Conservation (phyloP, 345 rosid species). For the Hirschfeldia incana region DNA sequence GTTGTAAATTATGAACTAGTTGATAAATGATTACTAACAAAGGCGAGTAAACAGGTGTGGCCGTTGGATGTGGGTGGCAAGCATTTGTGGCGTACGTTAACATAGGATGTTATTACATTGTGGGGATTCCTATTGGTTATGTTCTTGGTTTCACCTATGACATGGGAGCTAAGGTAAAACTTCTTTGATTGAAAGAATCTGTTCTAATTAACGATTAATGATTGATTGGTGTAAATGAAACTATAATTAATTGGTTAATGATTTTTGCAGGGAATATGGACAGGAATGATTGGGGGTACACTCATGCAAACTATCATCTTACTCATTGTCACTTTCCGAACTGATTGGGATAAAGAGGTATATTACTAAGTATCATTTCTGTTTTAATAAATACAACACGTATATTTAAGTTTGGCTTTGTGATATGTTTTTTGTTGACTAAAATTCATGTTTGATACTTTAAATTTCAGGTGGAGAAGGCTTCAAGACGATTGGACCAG, state of each 20-base stretch:
- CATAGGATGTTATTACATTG: slow-evolving; percentile 67
- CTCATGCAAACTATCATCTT: slow-evolving; percentile 56
- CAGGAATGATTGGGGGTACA: slow-evolving; percentile 75
- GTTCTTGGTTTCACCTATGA: slow-evolving; percentile 63
- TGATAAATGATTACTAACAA: background rate
- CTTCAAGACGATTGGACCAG: slow-evolving; percentile 45
- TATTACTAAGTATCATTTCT: background rate
- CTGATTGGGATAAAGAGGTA: slow-evolving; percentile 75
- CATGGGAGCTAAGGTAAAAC: slow-evolving; percentile 57
- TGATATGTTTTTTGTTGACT: background rate
- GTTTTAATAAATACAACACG: background rate
- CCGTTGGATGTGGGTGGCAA: slow-evolving; percentile 89
- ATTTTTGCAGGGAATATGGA: slow-evolving; percentile 66
- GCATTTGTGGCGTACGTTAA: slow-evolving; percentile 83
- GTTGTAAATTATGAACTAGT: background rate
- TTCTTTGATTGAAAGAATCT: background rate
- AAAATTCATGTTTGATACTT: background rate
- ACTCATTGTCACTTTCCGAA: slow-evolving; percentile 46
- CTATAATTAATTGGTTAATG: background rate
- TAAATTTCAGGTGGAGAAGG: slow-evolving; percentile 51
- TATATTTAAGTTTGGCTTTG: background rate
- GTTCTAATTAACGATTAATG: background rate
- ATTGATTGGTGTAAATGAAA: background rate
- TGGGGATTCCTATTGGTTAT: slow-evolving; percentile 65
- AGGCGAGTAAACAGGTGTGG: slow-evolving; percentile 51